phyloP scores from a whole-genome alignment of 2,329 filamentous ascomycete species.

The Stemphylium lycopersici region DNA sequence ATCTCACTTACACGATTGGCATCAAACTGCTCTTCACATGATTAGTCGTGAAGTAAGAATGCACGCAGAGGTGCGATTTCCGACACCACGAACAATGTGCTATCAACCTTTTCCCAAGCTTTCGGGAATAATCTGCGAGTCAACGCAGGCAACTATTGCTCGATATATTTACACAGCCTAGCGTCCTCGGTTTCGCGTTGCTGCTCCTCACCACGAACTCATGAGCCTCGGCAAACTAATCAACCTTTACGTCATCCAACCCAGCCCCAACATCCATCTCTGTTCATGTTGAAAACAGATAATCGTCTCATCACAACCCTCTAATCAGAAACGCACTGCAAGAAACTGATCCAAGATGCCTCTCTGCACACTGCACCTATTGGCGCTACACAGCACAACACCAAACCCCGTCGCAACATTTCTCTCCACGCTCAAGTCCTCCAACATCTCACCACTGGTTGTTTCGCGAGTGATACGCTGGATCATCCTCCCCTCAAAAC shows the following conservation, averaged over 20 bases:
- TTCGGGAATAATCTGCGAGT: too few species aligned
- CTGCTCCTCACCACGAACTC: slow-evolving; percentile 12
- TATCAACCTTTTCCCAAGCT: too few species aligned
- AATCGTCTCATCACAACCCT: not conserved
- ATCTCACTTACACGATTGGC: too few species aligned
- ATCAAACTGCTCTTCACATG: too few species aligned
- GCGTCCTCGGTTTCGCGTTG: not conserved
- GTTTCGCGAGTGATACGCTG: slow-evolving; percentile 54
- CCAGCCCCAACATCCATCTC: not conserved
- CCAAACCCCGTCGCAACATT: slow-evolving; percentile 47
- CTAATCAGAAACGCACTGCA: slow-evolving; percentile 8
- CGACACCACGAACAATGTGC: too few species aligned
- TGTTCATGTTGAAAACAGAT: too few species aligned
- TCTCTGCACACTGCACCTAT: slow-evolving; percentile 55
- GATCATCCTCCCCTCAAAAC: slow-evolving; percentile 55
- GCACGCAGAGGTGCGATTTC: too few species aligned
- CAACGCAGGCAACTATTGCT: too few species aligned
- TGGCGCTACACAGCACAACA: slow-evolving; percentile 49
- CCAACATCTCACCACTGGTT: slow-evolving; percentile 50
- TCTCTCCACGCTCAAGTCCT: slow-evolving; percentile 47
- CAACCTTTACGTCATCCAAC: slow-evolving; percentile 29
- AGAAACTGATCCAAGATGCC: slow-evolving; percentile 53
- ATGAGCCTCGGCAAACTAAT: slow-evolving; percentile 28
- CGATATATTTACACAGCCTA: not conserved
- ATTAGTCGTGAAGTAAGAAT: too few species aligned